Evolutionary conservation across 2,329 filamentous ascomycete species (phyloP).

Genomic region (Thielaviopsis punctulata): DNA sequence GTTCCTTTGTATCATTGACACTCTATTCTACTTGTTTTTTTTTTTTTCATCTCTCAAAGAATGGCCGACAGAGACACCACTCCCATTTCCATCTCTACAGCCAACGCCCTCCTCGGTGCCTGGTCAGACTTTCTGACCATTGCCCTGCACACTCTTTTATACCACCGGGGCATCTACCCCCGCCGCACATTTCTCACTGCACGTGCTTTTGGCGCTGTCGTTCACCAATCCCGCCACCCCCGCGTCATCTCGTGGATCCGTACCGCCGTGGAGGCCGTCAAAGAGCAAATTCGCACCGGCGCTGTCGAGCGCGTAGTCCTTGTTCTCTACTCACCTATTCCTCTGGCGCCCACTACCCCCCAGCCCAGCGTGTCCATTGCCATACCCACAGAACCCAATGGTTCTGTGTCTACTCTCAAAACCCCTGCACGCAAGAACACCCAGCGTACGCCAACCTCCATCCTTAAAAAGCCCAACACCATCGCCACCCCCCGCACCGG

Average conservation of each 20-base stretch:
- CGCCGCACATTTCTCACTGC: slow-evolving; percentile 58
- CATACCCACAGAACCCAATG: not conserved
- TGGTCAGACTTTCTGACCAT: slow-evolving; percentile 71
- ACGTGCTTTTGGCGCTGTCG: slow-evolving; percentile 66
- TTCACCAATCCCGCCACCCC: slow-evolving; percentile 74
- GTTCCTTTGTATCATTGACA: too few relatives aligned
- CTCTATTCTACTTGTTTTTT: too few relatives aligned
- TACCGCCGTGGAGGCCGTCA: slow-evolving; percentile 59
- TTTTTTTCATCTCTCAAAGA: not conserved
- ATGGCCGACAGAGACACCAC: slow-evolving; percentile 2
- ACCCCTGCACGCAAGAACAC: slow-evolving; percentile 34
- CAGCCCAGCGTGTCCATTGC: slow-evolving; percentile 11
- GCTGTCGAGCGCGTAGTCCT: slow-evolving; percentile 30
- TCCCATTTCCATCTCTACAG: slow-evolving; percentile 24
- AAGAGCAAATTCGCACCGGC: slow-evolving; percentile 47
- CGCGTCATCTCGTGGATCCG: slow-evolving; percentile 72
- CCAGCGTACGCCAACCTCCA: slow-evolving; percentile 26
- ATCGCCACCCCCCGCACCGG: slow-evolving; percentile 15
- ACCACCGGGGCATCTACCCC: slow-evolving; percentile 67
- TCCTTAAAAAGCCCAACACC: slow-evolving; percentile 17
- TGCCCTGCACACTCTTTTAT: slow-evolving; percentile 72
- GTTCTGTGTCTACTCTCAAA: not conserved
- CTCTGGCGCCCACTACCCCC: not conserved
- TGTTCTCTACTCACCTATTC: slow-evolving; percentile 24
- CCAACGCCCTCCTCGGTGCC: slow-evolving; percentile 42